These are phyloP conservation scores for Paraconiothyrium brasiliense DNA, from an alignment of 2,329 filamentous ascomycete genomes.

Conservation along the genomic window DNA sequence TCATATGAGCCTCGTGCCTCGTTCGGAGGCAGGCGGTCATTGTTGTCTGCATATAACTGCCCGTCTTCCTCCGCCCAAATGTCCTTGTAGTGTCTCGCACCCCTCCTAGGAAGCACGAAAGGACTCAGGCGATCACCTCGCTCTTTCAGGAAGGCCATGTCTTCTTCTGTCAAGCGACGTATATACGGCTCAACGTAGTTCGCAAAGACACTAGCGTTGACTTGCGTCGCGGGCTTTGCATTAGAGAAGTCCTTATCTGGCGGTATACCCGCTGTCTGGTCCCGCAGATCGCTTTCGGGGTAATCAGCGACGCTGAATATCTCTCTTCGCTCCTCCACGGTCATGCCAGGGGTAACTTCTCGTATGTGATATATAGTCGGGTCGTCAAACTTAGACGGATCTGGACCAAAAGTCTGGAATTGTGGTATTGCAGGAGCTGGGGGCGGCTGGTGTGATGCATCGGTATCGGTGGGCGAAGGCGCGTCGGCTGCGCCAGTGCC, in stretches of 20 bases:
- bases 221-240: constrained; percentile 91
- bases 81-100: constrained; percentile 85
- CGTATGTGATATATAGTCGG: constrained; percentile 95
- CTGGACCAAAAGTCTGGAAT: constrained; percentile 88
- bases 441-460: constrained; percentile 66
- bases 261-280: constrained; percentile 86
- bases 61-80: constrained; percentile 96
- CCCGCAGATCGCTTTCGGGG: constrained; percentile 79
- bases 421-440: constrained; percentile 72
- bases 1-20: constrained; percentile 87
- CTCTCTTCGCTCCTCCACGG: constrained; percentile 82
- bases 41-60: constrained; percentile 75
- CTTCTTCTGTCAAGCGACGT: constrained; percentile 87
- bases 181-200: constrained; percentile 93
- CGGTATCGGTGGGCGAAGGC: constrained; percentile 67
- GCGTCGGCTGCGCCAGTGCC: constrained; percentile 70
- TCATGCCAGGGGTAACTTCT: constrained; percentile 76
- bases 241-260: constrained; percentile 96
- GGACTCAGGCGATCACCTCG: constrained; percentile 82
- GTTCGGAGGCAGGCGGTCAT: constrained; percentile 75
- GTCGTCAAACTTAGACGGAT: constrained; percentile 89
- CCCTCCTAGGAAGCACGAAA: constrained; percentile 86
- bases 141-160: constrained; percentile 91
- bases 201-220: constrained; percentile 92
- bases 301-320: constrained; percentile 90